Evolutionary conservation across 1,139 yeast genomes (phyloP).

Genomic region (Diutina neorugosa): DNA sequence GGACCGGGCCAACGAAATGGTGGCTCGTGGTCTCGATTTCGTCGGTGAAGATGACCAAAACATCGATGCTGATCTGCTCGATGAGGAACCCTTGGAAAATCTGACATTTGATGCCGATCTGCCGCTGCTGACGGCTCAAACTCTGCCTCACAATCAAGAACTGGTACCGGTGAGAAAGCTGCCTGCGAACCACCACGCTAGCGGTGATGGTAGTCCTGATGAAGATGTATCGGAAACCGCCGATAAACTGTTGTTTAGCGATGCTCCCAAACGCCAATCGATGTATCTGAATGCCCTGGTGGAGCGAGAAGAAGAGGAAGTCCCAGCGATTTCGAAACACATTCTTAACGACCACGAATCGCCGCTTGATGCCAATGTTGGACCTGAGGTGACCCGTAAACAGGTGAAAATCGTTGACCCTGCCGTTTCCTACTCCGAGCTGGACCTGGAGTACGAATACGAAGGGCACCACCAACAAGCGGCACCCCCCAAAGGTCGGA

Average conservation of each 20-base stretch:
- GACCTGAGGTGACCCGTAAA: not conserved
- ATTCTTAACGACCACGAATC: not conserved
- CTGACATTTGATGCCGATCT: not conserved
- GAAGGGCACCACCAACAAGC: not conserved
- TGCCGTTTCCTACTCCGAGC: not conserved
- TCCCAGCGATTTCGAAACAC: not conserved
- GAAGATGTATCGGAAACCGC: not conserved
- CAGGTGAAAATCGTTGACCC: not conserved
- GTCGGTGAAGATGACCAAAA: not conserved
- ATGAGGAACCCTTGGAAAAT: slow-evolving; percentile 1
- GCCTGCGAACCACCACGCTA: not conserved
- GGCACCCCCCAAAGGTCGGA: too few species aligned
- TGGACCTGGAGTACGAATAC: slow-evolving; percentile 4
- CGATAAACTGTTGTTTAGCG: slow-evolving; percentile 3
- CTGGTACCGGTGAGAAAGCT: not conserved
- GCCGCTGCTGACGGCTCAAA: not conserved
- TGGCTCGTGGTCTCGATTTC: not conserved
- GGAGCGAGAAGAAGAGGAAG: not conserved
- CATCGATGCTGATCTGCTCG: not conserved
- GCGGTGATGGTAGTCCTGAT: not conserved
- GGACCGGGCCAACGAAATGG: slow-evolving; percentile 4
- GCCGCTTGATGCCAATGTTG: not conserved
- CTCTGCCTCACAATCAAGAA: not conserved
- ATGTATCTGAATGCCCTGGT: not conserved
- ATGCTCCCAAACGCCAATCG: not conserved